These are phyloP conservation scores for Xylariaceae sp. DNA, from an alignment of 2,329 filamentous ascomycete species.

Conservation along the genomic window DNA sequence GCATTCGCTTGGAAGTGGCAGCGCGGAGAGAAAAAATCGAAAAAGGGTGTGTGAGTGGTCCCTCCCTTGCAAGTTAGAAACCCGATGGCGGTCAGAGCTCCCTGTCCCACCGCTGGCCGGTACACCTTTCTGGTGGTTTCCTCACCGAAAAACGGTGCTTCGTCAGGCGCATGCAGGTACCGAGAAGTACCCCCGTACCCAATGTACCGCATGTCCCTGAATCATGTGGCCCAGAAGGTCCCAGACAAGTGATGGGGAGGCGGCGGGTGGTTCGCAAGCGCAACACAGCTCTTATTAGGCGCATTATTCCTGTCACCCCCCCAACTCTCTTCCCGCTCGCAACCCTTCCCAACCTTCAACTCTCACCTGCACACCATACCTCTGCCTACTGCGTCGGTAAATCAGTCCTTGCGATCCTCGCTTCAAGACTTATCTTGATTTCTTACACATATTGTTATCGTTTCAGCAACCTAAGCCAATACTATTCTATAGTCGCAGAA, in stretches of 20 bases:
- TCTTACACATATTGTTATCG: neutral
- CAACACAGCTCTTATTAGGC: slow-evolving; percentile 21
- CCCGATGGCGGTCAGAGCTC: slow-evolving; percentile 8
- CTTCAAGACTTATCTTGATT: slow-evolving; percentile 2
- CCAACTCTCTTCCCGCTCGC: slow-evolving; percentile 15
- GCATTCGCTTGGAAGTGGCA: too few species aligned
- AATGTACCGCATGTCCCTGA: slow-evolving; percentile 7
- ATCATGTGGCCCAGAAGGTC: slow-evolving; percentile 27
- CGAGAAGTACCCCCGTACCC: neutral
- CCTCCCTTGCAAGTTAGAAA: neutral
- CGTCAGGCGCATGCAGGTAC: too few species aligned
- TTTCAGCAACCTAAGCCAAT: neutral
- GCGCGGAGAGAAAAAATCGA: too few species aligned
- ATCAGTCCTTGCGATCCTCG: neutral
- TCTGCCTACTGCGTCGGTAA: slow-evolving; percentile 8
- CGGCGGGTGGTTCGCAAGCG: slow-evolving; percentile 12
- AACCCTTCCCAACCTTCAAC: slow-evolving; percentile 20
- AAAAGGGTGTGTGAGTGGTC: too few species aligned
- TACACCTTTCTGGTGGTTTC: slow-evolving; percentile 23
- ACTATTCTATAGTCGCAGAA: too few species aligned
- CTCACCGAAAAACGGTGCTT: slow-evolving; percentile 16
- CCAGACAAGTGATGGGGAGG: slow-evolving; percentile 7
- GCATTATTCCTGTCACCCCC: slow-evolving; percentile 25
- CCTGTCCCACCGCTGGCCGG: slow-evolving; percentile 15
- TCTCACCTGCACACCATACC: slow-evolving; percentile 10